Evolutionary conservation across 768 basidiomycete species (phyloP).

Genomic region (Pleurotus cornucopiae): DNA sequence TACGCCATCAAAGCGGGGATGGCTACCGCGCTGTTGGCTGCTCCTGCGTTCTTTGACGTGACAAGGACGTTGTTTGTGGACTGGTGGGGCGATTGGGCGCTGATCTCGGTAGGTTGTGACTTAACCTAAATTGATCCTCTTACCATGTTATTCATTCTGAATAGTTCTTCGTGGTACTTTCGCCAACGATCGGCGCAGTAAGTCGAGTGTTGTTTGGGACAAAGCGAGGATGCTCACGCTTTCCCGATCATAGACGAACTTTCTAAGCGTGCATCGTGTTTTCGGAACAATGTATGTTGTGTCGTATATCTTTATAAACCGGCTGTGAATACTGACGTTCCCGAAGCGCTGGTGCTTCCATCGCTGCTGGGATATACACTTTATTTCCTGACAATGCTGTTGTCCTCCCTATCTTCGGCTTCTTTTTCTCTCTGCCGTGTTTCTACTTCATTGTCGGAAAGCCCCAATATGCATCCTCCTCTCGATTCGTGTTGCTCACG

Average conservation of each 20-base stretch:
- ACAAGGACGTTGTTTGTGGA: constrained; percentile 77
- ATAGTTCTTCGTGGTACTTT: constrained; percentile 87
- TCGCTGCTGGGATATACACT: constrained; percentile 69
- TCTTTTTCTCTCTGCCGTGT: constrained; percentile 88
- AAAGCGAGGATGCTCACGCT: constrained; percentile 2
- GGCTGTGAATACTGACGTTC: constrained; percentile 3
- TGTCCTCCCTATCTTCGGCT: constrained; percentile 78
- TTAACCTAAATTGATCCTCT: no score
- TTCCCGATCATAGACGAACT: constrained; percentile 64
- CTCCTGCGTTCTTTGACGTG: constrained; percentile 81
- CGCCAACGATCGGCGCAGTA: constrained; percentile 84
- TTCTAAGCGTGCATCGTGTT: constrained; percentile 76
- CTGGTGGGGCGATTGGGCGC: constrained; percentile 91
- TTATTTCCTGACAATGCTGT: constrained; percentile 73
- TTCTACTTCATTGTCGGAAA: constrained; percentile 85
- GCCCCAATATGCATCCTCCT: constrained; percentile 71
- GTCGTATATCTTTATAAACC: constrained; percentile 7
- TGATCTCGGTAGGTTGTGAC: constrained; percentile 69
- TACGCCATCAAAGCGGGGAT: constrained; percentile 88
- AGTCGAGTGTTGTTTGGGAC: constrained; percentile 8
- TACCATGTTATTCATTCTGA: background rate
- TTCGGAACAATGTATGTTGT: constrained; percentile 74
- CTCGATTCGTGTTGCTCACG: constrained; percentile 78
- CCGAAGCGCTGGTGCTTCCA: constrained; percentile 68
- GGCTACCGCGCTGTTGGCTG: constrained; percentile 76